phyloP scores from a whole-genome alignment of 2,329 filamentous ascomycete genomes.

The Tothia fuscella region DNA sequence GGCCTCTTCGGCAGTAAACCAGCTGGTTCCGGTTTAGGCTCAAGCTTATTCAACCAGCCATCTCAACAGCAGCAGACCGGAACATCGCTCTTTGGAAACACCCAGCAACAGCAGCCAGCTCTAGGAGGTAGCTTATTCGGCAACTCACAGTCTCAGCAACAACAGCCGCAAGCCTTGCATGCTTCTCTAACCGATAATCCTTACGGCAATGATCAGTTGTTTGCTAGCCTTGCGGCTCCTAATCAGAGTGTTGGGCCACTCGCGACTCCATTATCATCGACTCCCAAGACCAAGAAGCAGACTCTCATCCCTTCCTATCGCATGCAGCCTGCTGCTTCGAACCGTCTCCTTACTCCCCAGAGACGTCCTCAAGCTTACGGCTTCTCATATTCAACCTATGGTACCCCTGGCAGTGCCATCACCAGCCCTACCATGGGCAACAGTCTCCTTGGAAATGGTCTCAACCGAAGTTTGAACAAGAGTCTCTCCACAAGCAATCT shows the following conservation, averaged over 20 bases:
- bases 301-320: conserved; percentile 79
- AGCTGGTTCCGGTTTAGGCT: conserved; percentile 16
- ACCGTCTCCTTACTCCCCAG: conserved; percentile 70
- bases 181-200: conserved; percentile 69
- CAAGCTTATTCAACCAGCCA: conserved; percentile 13
- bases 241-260: conserved; percentile 71
- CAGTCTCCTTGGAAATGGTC: conserved; percentile 54
- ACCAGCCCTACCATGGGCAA: conserved; percentile 54
- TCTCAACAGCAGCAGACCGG: conserved; percentile 21
- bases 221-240: conserved; percentile 58
- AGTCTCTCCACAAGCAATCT: conserved; percentile 82
- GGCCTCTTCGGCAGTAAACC: conserved; percentile 30
- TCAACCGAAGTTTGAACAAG: conserved; percentile 65
- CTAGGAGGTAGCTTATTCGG: conserved; percentile 40
- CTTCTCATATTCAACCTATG: conserved; percentile 87
- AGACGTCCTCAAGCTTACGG: conserved; percentile 66
- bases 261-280: conserved; percentile 73
- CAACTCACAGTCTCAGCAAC: conserved; percentile 31
- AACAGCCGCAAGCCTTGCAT: conserved; percentile 47
- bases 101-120: conserved; percentile 28
- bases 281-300: conserved; percentile 63
- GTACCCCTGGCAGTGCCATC: conserved; percentile 58
- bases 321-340: conserved; percentile 67
- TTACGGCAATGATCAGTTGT: conserved; percentile 80
- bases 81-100: conserved; percentile 30